phyloP scores from a whole-genome alignment of 169 alveolate genomes.

The Eimeria zaria region DNA sequence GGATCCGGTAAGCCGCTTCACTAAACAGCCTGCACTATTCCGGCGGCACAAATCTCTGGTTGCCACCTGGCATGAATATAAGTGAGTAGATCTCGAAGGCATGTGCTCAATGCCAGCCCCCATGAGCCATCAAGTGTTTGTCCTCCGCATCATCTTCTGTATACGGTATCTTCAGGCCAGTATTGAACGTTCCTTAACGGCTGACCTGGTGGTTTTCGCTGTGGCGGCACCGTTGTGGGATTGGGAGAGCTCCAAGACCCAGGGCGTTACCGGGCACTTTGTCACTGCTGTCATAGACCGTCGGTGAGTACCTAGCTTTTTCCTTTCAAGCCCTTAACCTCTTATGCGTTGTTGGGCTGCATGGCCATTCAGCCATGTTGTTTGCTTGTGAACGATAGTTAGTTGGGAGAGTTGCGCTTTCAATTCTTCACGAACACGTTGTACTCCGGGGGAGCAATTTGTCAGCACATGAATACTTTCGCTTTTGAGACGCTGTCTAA shows the following conservation, averaged over 20 bases:
- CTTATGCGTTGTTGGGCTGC: not conserved
- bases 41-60: not conserved
- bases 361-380: not conserved
- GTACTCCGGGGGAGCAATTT: not conserved
- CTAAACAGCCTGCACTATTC: not conserved
- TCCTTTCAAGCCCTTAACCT: not conserved
- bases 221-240: constrained; percentile 14
- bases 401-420: not conserved
- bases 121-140: not conserved
- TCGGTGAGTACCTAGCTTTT: not conserved
- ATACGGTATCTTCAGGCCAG: not conserved
- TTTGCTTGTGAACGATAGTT: not conserved
- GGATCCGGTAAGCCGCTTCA: not conserved
- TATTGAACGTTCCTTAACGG: not conserved
- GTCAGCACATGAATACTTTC: not conserved
- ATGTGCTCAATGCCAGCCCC: not conserved
- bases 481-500: not conserved
- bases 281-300: constrained; percentile 35
- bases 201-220: constrained; percentile 12
- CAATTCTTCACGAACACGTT: not conserved
- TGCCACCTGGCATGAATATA: not conserved
- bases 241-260: not conserved
- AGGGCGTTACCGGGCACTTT: not conserved
- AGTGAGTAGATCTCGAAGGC: not conserved
- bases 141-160: not conserved